Evolutionary conservation across 441 rosid species (phyloP).

Genomic region (Adansonia rubrostipa): DNA sequence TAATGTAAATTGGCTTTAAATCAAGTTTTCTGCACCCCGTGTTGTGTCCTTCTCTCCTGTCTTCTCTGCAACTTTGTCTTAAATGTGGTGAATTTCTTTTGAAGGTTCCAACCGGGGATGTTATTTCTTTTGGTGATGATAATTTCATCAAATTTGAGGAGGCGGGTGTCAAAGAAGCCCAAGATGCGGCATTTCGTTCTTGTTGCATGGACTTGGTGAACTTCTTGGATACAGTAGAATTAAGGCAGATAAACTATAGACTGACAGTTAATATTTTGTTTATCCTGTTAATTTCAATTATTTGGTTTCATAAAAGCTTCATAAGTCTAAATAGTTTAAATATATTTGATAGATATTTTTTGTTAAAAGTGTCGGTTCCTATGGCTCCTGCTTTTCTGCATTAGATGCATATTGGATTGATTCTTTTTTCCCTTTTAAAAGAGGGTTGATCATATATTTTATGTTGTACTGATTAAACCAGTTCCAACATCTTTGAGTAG

Average conservation of each 20-base stretch:
- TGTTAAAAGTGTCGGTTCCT: not conserved
- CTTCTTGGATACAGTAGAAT: constrained; percentile 98
- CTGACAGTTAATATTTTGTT: constrained; percentile 6
- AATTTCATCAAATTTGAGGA: constrained; percentile 75
- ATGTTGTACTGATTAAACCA: constrained; percentile 13
- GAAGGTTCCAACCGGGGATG: constrained; percentile 66
- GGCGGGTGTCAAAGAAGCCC: constrained; percentile 80
- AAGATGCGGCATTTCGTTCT: constrained; percentile 92
- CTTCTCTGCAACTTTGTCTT: not conserved
- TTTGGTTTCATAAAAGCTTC: not conserved
- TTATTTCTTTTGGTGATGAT: constrained; percentile 66
- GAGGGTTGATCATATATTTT: not conserved
- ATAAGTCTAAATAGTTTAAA: not conserved
- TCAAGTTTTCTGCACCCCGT: not conserved
- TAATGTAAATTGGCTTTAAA: not conserved
- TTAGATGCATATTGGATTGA: not conserved
- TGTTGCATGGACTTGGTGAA: constrained; percentile 95
- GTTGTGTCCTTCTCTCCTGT: not conserved
- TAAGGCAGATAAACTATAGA: constrained; percentile 56
- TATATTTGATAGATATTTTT: not conserved
- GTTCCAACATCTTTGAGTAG: not conserved
- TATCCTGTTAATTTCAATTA: not conserved
- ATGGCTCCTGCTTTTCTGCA: not conserved
- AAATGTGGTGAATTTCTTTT: not conserved
- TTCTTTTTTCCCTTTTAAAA: not conserved